Evolutionary conservation across 2,329 filamentous ascomycete genomes (phyloP).

Genomic region (Paraphoma chrysanthemicola): DNA sequence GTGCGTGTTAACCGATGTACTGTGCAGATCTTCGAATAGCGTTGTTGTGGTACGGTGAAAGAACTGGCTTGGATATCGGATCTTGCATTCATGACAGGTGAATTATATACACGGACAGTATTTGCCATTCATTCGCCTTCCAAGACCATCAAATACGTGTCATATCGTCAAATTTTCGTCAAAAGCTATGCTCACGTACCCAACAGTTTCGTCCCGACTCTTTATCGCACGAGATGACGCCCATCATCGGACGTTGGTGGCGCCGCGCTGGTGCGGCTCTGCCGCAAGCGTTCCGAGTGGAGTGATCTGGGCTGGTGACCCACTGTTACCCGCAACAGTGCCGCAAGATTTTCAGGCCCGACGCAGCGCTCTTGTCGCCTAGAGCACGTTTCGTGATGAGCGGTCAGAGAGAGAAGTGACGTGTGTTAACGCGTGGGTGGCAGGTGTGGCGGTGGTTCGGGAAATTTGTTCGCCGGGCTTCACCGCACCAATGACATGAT

Average conservation of each 20-base stretch:
- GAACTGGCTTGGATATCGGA: too few relatives aligned
- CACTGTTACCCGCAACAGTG: constrained; percentile 32
- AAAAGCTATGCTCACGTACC: constrained; percentile 7
- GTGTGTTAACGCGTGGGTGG: not conserved
- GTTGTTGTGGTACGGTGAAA: not conserved
- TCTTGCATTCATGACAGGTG: too few relatives aligned
- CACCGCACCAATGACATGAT: not conserved
- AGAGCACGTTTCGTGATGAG: not conserved
- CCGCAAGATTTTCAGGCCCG: constrained; percentile 32
- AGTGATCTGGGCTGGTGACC: constrained; percentile 29
- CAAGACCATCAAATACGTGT: constrained; percentile 12
- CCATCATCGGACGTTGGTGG: constrained; percentile 26
- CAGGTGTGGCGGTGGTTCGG: not conserved
- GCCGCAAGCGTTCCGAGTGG: constrained; percentile 24
- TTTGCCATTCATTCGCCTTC: constrained; percentile 6
- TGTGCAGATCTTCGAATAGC: not conserved
- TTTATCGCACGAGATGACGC: constrained; percentile 31
- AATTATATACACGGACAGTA: too few relatives aligned
- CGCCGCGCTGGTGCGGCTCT: constrained; percentile 11
- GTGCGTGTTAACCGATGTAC: not conserved
- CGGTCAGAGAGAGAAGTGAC: not conserved
- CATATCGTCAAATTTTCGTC: constrained; percentile 19
- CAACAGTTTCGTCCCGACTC: constrained; percentile 22
- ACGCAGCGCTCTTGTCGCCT: not conserved
- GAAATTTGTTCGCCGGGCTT: not conserved